Evolutionary conservation across 345 rosid species (phyloP).

Genomic region (Sisymbrium altissimum): DNA sequence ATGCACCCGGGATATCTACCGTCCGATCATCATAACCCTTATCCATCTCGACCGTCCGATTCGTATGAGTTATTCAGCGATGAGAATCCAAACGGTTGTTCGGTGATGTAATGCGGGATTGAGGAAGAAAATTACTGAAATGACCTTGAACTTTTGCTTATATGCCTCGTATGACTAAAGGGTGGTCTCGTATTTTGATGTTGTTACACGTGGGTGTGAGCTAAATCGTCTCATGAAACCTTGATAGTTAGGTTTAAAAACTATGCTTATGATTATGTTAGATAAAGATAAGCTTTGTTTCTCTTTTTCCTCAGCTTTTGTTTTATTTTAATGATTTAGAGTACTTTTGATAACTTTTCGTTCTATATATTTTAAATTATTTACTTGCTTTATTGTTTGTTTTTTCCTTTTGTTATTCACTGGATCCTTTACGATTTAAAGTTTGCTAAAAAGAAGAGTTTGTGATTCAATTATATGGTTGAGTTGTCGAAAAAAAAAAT

Average conservation of each 20-base stretch:
- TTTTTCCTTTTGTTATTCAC: neutral
- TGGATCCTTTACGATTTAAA: neutral
- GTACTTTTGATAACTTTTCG: neutral
- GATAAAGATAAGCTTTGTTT: slow-evolving; percentile 1
- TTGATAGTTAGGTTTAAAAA: slow-evolving; percentile 7
- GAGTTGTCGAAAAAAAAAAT: neutral
- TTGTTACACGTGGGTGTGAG: slow-evolving; percentile 15
- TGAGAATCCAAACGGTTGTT: slow-evolving; percentile 87
- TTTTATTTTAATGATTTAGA: neutral
- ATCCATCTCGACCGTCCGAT: slow-evolving; percentile 40
- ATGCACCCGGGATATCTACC: slow-evolving; percentile 39
- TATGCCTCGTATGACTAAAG: slow-evolving; percentile 13
- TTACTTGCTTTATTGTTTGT: neutral
- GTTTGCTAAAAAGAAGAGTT: neutral
- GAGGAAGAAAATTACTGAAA: neutral
- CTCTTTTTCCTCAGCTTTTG: slow-evolving; percentile 12
- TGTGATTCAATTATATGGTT: neutral
- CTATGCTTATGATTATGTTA: slow-evolving; percentile 17
- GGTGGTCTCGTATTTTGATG: neutral
- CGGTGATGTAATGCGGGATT: slow-evolving; percentile 45
- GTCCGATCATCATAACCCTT: slow-evolving; percentile 29
- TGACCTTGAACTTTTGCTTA: neutral
- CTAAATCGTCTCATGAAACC: neutral
- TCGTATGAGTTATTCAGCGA: slow-evolving; percentile 83
- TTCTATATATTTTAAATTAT: neutral